Base-by-base conservation (phyloP, 352 stramenopile species). In the Phytophthora pini region DNA sequence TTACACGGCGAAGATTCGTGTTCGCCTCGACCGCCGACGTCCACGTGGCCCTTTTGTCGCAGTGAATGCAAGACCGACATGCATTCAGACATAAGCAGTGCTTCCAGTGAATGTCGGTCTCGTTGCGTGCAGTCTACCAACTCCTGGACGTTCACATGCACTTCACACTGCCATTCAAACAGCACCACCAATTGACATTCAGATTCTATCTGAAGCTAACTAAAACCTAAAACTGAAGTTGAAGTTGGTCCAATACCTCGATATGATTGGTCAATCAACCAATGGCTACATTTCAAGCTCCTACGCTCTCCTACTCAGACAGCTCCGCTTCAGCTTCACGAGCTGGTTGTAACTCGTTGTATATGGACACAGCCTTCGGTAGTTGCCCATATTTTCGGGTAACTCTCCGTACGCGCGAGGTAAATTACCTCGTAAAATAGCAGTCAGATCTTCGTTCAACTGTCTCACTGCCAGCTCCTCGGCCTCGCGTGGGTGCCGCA, bases 261-360 rank as follows among this genome's bases (percentile, higher is more conserved):
- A 50, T 41, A 3, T 50, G 32, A 61, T 61, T 67, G 49, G 50
- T 26, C 26, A 15, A 46, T 9, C 13, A 2, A 2, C 1, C 15
- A n/a, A 41, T 53, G 58, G 48, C 40, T 65, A 65, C 39, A 65
- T 40, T 32, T 38, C 13, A 40, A 36, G 2, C 39, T 9, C 17
- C 44, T 61, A 8, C 61, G 38, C 31, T 60, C 41, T 29, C 15
- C 32, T 40, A 34, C 74, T 62, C 44, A 85, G 39, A 47, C 77
- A 89, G 69, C 77, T 89, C 39, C 77, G 78, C 56, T 90, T 90
- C 2, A 89, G 62, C 63, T 86, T 87, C 22, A 85, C 69, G 11
- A 90, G 74, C 59, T 89, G 66, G 68, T 96, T 78, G 70, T 97
- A 78, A 62, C 92, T 79, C 26, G 57, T 75, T 17, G 82, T 92